phyloP scores from a whole-genome alignment of 2,329 filamentous ascomycete genomes.

The Alternaria arborescens region DNA sequence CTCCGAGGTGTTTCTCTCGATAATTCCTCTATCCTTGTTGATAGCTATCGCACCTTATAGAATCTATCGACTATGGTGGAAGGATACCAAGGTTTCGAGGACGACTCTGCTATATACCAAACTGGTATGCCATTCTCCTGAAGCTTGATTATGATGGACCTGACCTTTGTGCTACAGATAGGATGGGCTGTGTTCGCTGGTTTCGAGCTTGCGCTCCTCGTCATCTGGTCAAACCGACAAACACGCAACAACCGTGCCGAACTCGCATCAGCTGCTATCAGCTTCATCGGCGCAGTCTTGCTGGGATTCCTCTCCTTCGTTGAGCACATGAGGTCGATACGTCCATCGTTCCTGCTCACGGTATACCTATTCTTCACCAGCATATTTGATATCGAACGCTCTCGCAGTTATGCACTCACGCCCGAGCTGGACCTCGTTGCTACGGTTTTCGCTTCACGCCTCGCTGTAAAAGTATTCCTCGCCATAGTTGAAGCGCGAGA shows the following conservation, averaged over 20 bases:
- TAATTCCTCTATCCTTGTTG: constrained; percentile 43
- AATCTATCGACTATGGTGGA: constrained; percentile 38
- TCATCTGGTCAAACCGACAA: constrained; percentile 36
- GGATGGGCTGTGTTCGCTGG: constrained; percentile 34
- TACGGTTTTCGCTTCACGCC: constrained; percentile 52
- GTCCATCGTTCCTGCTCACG: constrained; percentile 59
- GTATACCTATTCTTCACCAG: constrained; percentile 57
- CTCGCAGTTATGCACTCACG: constrained; percentile 53
- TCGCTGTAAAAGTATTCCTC: constrained; percentile 56
- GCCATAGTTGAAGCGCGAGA: constrained; percentile 57
- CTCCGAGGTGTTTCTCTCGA: constrained; percentile 46
- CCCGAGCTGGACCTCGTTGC: constrained; percentile 51
- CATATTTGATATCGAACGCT: constrained; percentile 57
- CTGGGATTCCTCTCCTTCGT: constrained; percentile 56
- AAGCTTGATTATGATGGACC: neutral
- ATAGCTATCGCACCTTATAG: constrained; percentile 39
- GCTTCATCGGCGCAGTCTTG: constrained; percentile 35
- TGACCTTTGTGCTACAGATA: constrained; percentile 25
- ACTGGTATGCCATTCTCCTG: constrained; percentile 31
- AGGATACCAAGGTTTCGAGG: constrained; percentile 34
- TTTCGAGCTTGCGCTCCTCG: constrained; percentile 40
- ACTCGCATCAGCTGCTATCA: constrained; percentile 39
- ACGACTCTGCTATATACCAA: constrained; percentile 37
- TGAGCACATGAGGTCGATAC: constrained; percentile 57
- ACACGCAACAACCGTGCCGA: constrained; percentile 28